Percentiles rank a stretch among this genome's conserved stretches.
These are phyloP conservation scores for Schizophyllum commune DNA, from an alignment of 1,284 basidiomycete species.

Conservation along the genomic window DNA sequence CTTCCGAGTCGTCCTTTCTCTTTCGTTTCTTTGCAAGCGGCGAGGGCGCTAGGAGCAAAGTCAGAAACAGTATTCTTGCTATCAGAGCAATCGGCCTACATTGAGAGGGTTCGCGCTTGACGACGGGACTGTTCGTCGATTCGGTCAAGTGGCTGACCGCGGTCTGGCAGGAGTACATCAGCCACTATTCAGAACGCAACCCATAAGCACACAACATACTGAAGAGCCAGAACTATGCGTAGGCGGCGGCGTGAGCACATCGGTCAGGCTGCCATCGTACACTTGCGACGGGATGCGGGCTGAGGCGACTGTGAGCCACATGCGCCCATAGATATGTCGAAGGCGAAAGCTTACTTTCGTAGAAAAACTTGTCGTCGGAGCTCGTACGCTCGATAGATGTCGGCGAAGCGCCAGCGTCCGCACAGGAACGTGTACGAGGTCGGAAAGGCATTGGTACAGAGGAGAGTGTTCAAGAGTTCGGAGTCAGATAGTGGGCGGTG, in stretches of 20 bases:
- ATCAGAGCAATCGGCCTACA: background rate
- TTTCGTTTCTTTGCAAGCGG: background rate
- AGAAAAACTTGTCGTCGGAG: background rate
- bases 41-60: background rate
- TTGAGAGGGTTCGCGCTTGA: background rate
- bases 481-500: too few relatives aligned
- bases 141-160: background rate
- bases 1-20: background rate
- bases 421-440: too few relatives aligned
- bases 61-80: background rate
- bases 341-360: background rate
- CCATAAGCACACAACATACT: background rate
- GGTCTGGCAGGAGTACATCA: background rate
- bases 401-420: too few relatives aligned
- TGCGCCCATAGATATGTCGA: background rate
- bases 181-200: background rate
- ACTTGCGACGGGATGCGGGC: background rate
- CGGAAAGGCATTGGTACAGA: background rate
- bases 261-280: background rate
- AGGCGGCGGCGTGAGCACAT: background rate
- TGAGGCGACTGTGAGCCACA: background rate
- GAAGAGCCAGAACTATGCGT: background rate
- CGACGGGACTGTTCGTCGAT: background rate
- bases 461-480: too few relatives aligned
- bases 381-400: background rate